Base-by-base conservation (phyloP, 2,329 filamentous ascomycete species). In the Emericellopsis cladophorae region DNA sequence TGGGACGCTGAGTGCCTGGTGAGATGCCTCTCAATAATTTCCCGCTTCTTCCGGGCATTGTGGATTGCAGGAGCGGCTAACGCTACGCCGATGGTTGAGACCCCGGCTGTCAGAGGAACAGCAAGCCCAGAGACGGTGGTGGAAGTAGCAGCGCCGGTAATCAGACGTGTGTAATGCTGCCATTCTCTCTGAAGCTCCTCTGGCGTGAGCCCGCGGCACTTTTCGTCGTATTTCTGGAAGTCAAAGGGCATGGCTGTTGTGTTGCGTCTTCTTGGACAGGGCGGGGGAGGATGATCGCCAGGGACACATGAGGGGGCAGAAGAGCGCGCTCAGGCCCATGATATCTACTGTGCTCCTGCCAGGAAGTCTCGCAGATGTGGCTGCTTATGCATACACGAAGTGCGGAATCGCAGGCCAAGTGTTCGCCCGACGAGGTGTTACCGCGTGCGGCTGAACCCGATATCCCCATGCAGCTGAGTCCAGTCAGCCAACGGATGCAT, bases 141-240 rank as follows among this genome's bases (percentile, higher is more conserved):
- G 5, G 54, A 60, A 0, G 62, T 65, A 5, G 62, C 60, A 31
- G 59, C 60, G 11, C 60, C 56, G 0, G 62, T 54, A 7, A 66
- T 55, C 4, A 62, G 56, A 14, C 63, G 57, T 5, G 62, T 64
- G 36, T 66, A 65, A 46, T 65, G 62, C 41, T 65, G 54, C 62
- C 62, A 65, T 46, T 64, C 60, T 15, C 53, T 50, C 36, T 64
- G 60, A 11, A 65, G 56, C 26, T 61, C 55, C 26, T 62, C 58
- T 4, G 56, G 49, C 2, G 53, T 55, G 22, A 65, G 50, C 12
- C 45, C 53, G 29, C 52, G 50, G 49, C 62, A 65, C 43, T 64
- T 64, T 10, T 51, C 48, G 36, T 64, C 55, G 45, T 64, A 65
- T 3, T 50, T 51, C n/a, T 56, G 53, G 39, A 62, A 64, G 45